Evolutionary conservation across 805 yeast genomes (phyloP), one percentile per base, ranked within the genome.

Genomic region (Alloascoidea hylecoeti): DNA sequence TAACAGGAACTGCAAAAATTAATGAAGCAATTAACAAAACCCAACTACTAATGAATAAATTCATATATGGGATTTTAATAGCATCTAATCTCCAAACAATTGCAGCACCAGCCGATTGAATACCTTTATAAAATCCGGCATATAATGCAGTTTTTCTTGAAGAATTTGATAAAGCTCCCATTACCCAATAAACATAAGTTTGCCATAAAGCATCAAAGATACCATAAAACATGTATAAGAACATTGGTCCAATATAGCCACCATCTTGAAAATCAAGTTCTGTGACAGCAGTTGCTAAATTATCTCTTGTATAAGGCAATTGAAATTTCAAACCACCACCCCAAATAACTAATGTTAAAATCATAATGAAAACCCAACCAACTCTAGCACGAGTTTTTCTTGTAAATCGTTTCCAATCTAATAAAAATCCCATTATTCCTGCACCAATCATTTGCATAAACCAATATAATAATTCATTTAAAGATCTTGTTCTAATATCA

Each of bases 31-130:
- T n/a, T n/a, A n/a, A n/a, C n/a, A n/a, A n/a, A n/a, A n/a, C n/a
- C n/a, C n/a, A n/a, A n/a, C n/a, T n/a, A n/a, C n/a, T n/a, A n/a
- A n/a, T n/a, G n/a, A 70, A 71, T 50, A 69, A 48, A 28, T 49
- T 48, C 47, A 58, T 56, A 50, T 61, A 74, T 16, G 49, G 42
- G 15, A 43, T 36, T 9, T 48, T 52, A 23, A 58, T 42, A 18
- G 72, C 65, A 48, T 73, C 78, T 43, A 72, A 53, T 46, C 75
- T 57, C 79, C 78, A 75, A 12, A 66, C 68, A 35, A 75, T 60
- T 16, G 75, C 79, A 12, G 75, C 72, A 50, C 77, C 78, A 5
- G 78, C 79, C 32, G 75, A 65, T 56, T 75, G 81, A 41, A 75
- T 53, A 41, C 76, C 72, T 58, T 75, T 75, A 58, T 72, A 75